Conservation (phyloP, 2,329 filamentous ascomycete genomes). For the Sclerotinia glacialis region DNA sequence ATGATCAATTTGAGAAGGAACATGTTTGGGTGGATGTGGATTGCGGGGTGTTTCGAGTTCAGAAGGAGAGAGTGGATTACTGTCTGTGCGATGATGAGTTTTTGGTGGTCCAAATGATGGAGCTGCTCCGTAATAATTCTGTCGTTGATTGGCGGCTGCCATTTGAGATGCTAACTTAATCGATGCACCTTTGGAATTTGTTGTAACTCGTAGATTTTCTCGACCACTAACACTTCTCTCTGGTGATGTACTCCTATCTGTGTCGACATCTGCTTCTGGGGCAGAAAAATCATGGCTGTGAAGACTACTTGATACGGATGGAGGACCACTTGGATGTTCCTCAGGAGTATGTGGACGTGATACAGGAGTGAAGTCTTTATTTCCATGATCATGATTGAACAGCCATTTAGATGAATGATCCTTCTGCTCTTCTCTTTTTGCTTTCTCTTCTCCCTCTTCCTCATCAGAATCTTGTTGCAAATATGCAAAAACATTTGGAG, state of each 20-base stretch:
- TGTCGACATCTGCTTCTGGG: constrained; percentile 42
- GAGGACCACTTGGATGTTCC: constrained; percentile 38
- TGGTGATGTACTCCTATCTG: constrained; percentile 47
- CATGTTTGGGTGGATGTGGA: constrained; percentile 30
- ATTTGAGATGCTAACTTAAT: constrained; percentile 37
- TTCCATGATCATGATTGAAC: constrained; percentile 13
- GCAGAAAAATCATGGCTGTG: constrained; percentile 41
- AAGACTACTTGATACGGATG: constrained; percentile 37
- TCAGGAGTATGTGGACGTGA: constrained; percentile 29
- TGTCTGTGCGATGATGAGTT: constrained; percentile 43
- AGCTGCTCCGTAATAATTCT: constrained; percentile 31
- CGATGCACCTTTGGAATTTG: constrained; percentile 30
- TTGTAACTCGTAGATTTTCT: constrained; percentile 22
- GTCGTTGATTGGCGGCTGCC: constrained; percentile 37
- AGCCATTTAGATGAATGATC: constrained; percentile 27
- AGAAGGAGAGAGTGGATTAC: constrained; percentile 32
- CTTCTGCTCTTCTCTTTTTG: constrained; percentile 10
- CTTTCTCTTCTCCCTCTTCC: constrained; percentile 18
- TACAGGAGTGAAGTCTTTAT: background rate
- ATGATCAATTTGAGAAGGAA: constrained; percentile 45
- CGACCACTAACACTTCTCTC: constrained; percentile 43
- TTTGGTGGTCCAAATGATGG: constrained; percentile 39
- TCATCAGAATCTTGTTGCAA: constrained; percentile 29
- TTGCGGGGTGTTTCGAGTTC: constrained; percentile 34
- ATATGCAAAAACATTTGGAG: constrained; percentile 37